Evolutionary conservation across 192 early-diverging fungal genomes (phyloP).

Genomic region (Backusella australiensis): DNA sequence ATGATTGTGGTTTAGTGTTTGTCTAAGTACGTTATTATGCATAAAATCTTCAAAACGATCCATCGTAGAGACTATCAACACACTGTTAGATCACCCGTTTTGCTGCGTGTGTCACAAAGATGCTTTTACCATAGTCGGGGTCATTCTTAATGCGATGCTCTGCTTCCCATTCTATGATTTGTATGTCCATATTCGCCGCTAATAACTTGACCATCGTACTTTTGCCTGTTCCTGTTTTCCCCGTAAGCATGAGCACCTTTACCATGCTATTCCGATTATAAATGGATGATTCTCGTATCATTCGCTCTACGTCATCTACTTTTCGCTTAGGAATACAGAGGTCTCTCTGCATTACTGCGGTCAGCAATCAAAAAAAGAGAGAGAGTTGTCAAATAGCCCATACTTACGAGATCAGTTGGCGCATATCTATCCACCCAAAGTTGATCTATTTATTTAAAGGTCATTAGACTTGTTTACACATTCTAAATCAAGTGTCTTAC

Average conservation of each 20-base stretch:
- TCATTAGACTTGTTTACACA: neutral
- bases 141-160: neutral
- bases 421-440: conserved; percentile 2
- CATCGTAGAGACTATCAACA: neutral
- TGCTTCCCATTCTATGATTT: conserved; percentile 8
- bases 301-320: neutral
- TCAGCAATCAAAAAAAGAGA: neutral
- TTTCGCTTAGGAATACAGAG: neutral
- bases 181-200: neutral
- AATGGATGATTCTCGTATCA: neutral
- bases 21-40: neutral
- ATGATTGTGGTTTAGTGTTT: neutral
- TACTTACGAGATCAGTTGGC: neutral
- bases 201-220: neutral
- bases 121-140: neutral
- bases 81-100: neutral
- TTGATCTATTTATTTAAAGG: neutral
- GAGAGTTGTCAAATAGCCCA: too few species aligned
- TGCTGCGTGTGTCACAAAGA: too few species aligned
- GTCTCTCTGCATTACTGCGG: neutral
- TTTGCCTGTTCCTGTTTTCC: conserved; percentile 3
- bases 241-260: neutral
- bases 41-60: conserved; percentile 1
- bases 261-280: too few species aligned
- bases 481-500: neutral